These are phyloP conservation scores for Penicillium diatomitis DNA, from an alignment of 495 filamentous ascomycete genomes.

Conservation along the genomic window DNA sequence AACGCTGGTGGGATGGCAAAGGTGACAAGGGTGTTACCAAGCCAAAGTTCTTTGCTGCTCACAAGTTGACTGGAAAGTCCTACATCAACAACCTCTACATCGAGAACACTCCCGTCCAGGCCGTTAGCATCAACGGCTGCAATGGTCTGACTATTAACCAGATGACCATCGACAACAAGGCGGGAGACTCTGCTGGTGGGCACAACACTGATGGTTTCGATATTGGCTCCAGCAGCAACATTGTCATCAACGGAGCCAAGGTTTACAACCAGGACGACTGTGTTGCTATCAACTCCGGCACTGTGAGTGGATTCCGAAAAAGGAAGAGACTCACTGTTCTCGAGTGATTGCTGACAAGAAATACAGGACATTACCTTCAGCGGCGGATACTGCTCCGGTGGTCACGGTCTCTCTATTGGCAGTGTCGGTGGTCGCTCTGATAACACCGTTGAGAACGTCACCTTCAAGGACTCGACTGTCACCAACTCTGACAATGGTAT, in stretches of 20 bases:
- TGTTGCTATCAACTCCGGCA: conserved; percentile 47
- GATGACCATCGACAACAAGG: conserved; percentile 53
- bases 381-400: conserved; percentile 40
- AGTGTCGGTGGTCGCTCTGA: conserved; percentile 49
- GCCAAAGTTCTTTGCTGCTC: conserved; percentile 47
- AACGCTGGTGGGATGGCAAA: conserved; percentile 44
- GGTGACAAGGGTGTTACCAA: conserved; percentile 40
- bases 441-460: conserved; percentile 46
- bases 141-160: conserved; percentile 39
- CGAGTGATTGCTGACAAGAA: not conserved
- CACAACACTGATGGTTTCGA: conserved; percentile 66
- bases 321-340: not conserved
- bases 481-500: conserved; percentile 40
- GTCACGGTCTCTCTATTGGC: conserved; percentile 54
- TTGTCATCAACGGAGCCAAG: conserved; percentile 46
- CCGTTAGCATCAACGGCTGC: conserved; percentile 44
- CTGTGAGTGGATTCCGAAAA: not conserved
- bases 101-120: conserved; percentile 55
- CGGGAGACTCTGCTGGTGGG: conserved; percentile 39
- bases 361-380: conserved; percentile 38
- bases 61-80: conserved; percentile 26
- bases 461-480: conserved; percentile 37
- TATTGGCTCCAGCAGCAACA: conserved; percentile 39
- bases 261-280: conserved; percentile 62
- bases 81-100: conserved; percentile 38